These are phyloP conservation scores for Fusarium sp. DNA, from an alignment of 2,329 filamentous ascomycete species.

Conservation along the genomic window DNA sequence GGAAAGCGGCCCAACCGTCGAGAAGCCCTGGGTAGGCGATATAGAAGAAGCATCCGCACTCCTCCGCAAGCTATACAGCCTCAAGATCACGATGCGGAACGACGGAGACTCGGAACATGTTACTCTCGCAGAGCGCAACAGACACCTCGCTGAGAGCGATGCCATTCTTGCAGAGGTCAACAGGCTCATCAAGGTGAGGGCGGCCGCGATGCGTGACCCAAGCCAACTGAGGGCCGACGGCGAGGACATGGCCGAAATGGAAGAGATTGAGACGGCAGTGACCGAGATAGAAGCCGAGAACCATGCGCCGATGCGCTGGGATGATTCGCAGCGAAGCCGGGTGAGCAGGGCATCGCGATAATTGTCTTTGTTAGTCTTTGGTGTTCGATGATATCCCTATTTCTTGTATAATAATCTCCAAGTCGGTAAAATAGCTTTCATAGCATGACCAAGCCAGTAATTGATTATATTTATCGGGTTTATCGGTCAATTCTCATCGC, in stretches of 20 bases:
- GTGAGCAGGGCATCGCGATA: neutral
- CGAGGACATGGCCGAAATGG: neutral
- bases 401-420: neutral
- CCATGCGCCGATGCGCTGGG: neutral
- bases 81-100: neutral
- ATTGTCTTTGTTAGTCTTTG: neutral
- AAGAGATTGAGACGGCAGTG: neutral
- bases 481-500: neutral
- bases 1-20: neutral
- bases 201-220: neutral
- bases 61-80: neutral
- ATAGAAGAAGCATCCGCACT: neutral
- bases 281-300: neutral
- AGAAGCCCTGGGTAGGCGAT: neutral
- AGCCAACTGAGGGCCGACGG: neutral
- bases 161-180: constrained; percentile 1
- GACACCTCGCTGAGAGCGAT: neutral
- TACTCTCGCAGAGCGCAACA: neutral
- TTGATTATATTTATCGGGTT: neutral
- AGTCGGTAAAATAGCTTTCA: neutral
- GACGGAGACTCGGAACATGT: neutral
- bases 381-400: neutral
- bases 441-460: neutral
- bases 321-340: neutral
- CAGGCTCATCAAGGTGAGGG: neutral